phyloP scores from a whole-genome alignment of 2,329 filamentous ascomycete genomes.

The Cytospora mali region DNA sequence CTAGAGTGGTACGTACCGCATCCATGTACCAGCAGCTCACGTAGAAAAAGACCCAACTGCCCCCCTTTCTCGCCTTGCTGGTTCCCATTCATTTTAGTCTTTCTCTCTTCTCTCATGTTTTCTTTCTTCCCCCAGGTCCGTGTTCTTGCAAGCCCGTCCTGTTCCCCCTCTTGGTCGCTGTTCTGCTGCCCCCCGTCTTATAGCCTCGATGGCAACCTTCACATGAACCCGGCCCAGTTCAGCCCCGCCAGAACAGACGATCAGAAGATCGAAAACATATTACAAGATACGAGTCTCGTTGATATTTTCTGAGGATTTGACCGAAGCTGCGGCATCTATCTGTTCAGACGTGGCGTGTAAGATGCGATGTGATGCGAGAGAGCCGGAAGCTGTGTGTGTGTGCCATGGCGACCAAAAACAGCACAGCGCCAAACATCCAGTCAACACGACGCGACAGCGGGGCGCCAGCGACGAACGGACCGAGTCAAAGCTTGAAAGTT shows the following conservation, averaged over 20 bases:
- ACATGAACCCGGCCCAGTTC: background rate
- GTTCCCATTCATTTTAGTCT: constrained; percentile 30
- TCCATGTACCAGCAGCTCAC: constrained; percentile 7
- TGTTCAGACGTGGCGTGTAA: background rate
- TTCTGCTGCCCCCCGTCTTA: constrained; percentile 12
- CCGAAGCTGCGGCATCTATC: background rate
- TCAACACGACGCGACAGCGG: background rate
- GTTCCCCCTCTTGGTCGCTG: constrained; percentile 5
- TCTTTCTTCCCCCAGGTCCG: constrained; percentile 18
- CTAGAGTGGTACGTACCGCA: background rate
- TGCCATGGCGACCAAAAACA: background rate
- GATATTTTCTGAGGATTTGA: background rate
- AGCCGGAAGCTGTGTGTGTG: background rate
- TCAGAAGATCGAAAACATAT: background rate
- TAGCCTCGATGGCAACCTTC: too few relatives aligned
- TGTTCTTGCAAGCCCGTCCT: constrained; percentile 16
- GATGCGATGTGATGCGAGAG: background rate
- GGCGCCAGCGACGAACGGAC: background rate
- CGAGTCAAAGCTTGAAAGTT: background rate
- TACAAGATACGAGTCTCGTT: background rate
- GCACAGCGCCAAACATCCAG: background rate
- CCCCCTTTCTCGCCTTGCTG: constrained; percentile 35
- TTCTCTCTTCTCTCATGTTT: constrained; percentile 31
- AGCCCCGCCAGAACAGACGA: background rate
- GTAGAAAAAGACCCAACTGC: constrained; percentile 36